These are phyloP conservation scores for Aspergillus avenaceus DNA, from an alignment of 495 filamentous ascomycete genomes.

Conservation along the genomic window DNA sequence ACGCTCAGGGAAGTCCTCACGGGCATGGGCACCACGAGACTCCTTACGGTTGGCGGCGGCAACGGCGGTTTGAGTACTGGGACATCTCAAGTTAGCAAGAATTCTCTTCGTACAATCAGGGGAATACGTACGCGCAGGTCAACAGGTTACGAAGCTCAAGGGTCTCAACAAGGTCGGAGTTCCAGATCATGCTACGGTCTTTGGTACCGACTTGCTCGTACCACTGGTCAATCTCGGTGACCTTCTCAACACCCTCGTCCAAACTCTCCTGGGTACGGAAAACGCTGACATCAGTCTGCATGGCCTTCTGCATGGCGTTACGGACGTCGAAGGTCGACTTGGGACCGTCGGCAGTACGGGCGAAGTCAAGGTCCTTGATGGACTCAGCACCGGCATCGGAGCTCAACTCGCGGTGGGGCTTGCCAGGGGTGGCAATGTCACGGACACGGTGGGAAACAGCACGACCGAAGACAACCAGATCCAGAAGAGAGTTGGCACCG, in stretches of 20 bases:
- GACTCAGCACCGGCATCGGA: slow-evolving; percentile 83
- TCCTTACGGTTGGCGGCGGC: slow-evolving; percentile 87
- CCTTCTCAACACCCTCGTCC: slow-evolving; percentile 79
- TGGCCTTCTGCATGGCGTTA: slow-evolving; percentile 91
- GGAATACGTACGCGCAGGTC: slow-evolving; percentile 78
- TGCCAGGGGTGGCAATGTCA: slow-evolving; percentile 78
- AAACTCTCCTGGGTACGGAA: slow-evolving; percentile 92
- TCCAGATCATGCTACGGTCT: slow-evolving; percentile 99
- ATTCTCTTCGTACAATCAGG: background rate
- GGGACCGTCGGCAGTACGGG: slow-evolving; percentile 77
- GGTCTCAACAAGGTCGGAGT: slow-evolving; percentile 93
- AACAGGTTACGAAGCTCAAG: slow-evolving; percentile 89
- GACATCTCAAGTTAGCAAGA: slow-evolving; percentile 1
- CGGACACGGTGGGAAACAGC: slow-evolving; percentile 94
- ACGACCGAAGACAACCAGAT: slow-evolving; percentile 94
- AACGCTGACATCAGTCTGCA: slow-evolving; percentile 95
- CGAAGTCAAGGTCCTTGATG: slow-evolving; percentile 79
- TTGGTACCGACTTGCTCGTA: slow-evolving; percentile 85
- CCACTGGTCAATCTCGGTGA: slow-evolving; percentile 73
- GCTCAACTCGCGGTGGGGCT: slow-evolving; percentile 67
- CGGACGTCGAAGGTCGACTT: slow-evolving; percentile 84
- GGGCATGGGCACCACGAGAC: slow-evolving; percentile 88
- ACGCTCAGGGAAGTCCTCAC: slow-evolving; percentile 91
- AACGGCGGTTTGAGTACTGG: slow-evolving; percentile 76
- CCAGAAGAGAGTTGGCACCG: slow-evolving; percentile 95